Evolutionary conservation across 2,329 filamentous ascomycete genomes (phyloP).

Genomic region (Fusarium papillatum): DNA sequence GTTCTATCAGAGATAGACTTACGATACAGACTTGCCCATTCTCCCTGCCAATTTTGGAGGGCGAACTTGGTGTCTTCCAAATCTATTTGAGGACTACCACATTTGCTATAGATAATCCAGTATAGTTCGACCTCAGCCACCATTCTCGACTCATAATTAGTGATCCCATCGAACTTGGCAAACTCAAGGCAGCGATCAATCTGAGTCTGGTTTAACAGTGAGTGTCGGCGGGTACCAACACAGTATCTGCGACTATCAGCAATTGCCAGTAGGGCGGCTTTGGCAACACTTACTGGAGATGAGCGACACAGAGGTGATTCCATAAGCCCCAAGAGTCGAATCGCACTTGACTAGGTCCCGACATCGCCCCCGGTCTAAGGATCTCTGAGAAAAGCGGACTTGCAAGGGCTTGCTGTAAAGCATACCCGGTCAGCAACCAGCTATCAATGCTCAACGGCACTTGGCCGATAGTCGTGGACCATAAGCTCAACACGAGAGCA

Average conservation of each 20-base stretch:
- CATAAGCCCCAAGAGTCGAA: constrained; percentile 42
- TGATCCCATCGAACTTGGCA: constrained; percentile 12
- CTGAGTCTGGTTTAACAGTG: constrained; percentile 35
- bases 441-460: constrained; percentile 45
- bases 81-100: constrained; percentile 15
- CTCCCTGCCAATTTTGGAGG: constrained; percentile 38
- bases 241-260: constrained; percentile 36
- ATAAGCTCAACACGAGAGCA: constrained; percentile 40
- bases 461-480: constrained; percentile 46
- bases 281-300: constrained; percentile 40
- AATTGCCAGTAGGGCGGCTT: neutral
- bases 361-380: neutral
- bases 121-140: constrained; percentile 45
- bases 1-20: neutral
- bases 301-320: constrained; percentile 45
- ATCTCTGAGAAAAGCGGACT: constrained; percentile 36
- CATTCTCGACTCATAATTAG: constrained; percentile 46
- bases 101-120: constrained; percentile 45
- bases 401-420: constrained; percentile 40
- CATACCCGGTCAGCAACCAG: constrained; percentile 44
- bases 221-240: constrained; percentile 41
- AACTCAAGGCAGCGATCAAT: constrained; percentile 37
- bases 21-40: constrained; percentile 42
- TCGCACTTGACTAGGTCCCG: neutral
- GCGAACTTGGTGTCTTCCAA: constrained; percentile 17